A percentile compares a stretch with the other conserved stretches of the same genome.
These are phyloP conservation scores for Fusarium gaditjirri DNA, from an alignment of 2,329 filamentous ascomycete genomes.

Conservation along the genomic window DNA sequence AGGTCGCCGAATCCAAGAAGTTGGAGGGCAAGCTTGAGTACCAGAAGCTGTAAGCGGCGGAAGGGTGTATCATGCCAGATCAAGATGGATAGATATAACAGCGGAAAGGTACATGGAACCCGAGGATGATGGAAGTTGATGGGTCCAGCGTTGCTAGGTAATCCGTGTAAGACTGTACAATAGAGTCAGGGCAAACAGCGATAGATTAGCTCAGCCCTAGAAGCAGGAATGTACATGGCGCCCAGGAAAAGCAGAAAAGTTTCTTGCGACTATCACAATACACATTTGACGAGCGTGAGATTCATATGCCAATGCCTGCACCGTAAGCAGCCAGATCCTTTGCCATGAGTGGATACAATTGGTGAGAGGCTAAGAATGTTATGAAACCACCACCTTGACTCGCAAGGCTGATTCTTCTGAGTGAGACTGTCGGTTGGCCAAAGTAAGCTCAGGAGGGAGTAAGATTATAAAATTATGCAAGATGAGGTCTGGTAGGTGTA, in stretches of 20 bases:
- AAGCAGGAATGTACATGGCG: constrained; percentile 43
- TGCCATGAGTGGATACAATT: neutral
- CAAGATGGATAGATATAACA: constrained; percentile 24
- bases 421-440: constrained; percentile 3
- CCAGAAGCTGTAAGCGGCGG: constrained; percentile 80
- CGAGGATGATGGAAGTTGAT: constrained; percentile 22
- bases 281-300: constrained; percentile 13
- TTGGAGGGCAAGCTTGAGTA: constrained; percentile 98
- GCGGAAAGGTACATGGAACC: constrained; percentile 23
- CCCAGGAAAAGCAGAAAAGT: constrained; percentile 33
- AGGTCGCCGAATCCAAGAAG: constrained; percentile 98
- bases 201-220: constrained; percentile 39
- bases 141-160: constrained; percentile 32
- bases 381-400: neutral
- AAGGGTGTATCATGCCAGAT: constrained; percentile 8
- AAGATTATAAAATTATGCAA: constrained; percentile 7
- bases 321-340: constrained; percentile 10
- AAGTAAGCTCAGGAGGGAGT: constrained; percentile 12
- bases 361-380: neutral
- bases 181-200: constrained; percentile 38
- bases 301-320: neutral
- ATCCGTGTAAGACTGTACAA: constrained; percentile 46
- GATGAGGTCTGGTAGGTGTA: constrained; percentile 6
- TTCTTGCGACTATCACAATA: constrained; percentile 1
- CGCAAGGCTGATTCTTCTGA: constrained; percentile 19